Percentiles rank a stretch among this genome's conserved stretches.
Evolutionary conservation across 2,329 filamentous ascomycete species (phyloP).

Genomic region (Colletotrichum musae): DNA sequence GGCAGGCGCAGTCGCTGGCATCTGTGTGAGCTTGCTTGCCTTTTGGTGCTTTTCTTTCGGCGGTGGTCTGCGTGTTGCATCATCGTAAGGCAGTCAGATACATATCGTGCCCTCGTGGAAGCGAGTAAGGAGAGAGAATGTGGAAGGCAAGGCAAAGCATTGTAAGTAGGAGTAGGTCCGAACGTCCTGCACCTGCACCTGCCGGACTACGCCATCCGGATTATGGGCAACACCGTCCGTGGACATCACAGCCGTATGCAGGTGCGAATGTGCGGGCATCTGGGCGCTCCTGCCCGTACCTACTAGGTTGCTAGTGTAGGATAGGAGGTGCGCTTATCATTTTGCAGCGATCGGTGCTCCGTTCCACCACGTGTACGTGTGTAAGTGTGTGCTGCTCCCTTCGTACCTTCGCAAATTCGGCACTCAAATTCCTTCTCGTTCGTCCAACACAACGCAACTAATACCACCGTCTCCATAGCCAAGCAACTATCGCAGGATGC

Average conservation of each 20-base stretch:
- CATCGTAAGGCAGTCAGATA: too few species aligned
- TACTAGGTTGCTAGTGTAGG: too few species aligned
- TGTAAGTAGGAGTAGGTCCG: neutral
- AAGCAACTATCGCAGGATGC: constrained; percentile 31
- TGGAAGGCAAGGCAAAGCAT: neutral
- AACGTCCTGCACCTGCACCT: neutral
- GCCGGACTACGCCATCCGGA: neutral
- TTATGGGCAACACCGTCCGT: constrained; percentile 23
- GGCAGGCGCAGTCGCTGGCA: neutral
- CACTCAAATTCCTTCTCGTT: neutral
- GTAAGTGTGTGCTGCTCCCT: too few species aligned
- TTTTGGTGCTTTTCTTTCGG: too few species aligned
- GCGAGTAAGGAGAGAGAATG: too few species aligned
- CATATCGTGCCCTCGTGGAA: too few species aligned
- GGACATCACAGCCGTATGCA: constrained; percentile 9
- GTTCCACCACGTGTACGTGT: constrained; percentile 2
- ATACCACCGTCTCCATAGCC: constrained; percentile 20
- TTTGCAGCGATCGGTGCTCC: constrained; percentile 33
- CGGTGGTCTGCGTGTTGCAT: too few species aligned
- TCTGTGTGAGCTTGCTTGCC: neutral
- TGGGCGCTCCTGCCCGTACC: too few species aligned
- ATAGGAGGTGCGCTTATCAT: constrained; percentile 18
- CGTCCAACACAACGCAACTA: constrained; percentile 10
- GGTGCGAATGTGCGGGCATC: neutral
- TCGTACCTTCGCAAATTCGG: neutral